A percentile compares a stretch with the other conserved stretches of the same genome.
These are phyloP conservation scores for Rhinocladiella mackenziei DNA, from an alignment of 2,329 filamentous ascomycete genomes.

Conservation along the genomic window DNA sequence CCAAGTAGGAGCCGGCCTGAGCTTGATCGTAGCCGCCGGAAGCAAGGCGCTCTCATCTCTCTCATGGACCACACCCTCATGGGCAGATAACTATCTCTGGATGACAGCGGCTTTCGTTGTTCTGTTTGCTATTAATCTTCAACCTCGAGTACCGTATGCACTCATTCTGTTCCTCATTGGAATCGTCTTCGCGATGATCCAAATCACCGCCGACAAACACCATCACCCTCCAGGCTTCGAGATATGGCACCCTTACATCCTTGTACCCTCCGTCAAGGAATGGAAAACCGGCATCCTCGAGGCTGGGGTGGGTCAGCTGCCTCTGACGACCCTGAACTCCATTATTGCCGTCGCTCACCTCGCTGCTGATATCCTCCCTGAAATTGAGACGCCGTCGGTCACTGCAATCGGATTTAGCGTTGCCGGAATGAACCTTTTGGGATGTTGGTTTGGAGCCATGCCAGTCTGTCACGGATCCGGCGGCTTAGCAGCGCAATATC, in stretches of 20 bases:
- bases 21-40: conserved; percentile 74
- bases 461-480: conserved; percentile 91
- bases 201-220: conserved; percentile 23
- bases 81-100: conserved; percentile 76
- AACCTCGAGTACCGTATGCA: conserved; percentile 71
- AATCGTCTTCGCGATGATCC: conserved; percentile 58
- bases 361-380: conserved; percentile 70
- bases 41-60: conserved; percentile 63
- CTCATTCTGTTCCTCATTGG: conserved; percentile 67
- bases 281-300: conserved; percentile 56
- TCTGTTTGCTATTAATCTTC: conserved; percentile 63
- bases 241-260: conserved; percentile 57
- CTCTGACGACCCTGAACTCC: conserved; percentile 87
- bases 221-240: conserved; percentile 47
- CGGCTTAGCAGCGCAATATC: conserved; percentile 82
- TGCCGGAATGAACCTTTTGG: conserved; percentile 73
- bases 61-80: conserved; percentile 61
- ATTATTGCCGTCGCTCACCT: conserved; percentile 82
- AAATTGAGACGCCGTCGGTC: conserved; percentile 63
- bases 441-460: conserved; percentile 93
- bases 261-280: conserved; percentile 44
- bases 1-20: conserved; percentile 85
- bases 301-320: conserved; percentile 79
- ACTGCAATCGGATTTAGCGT: conserved; percentile 79
- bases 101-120: conserved; percentile 67